phyloP scores from a whole-genome alignment of 495 filamentous ascomycete species.

The Annulohypoxylon moriforme region DNA sequence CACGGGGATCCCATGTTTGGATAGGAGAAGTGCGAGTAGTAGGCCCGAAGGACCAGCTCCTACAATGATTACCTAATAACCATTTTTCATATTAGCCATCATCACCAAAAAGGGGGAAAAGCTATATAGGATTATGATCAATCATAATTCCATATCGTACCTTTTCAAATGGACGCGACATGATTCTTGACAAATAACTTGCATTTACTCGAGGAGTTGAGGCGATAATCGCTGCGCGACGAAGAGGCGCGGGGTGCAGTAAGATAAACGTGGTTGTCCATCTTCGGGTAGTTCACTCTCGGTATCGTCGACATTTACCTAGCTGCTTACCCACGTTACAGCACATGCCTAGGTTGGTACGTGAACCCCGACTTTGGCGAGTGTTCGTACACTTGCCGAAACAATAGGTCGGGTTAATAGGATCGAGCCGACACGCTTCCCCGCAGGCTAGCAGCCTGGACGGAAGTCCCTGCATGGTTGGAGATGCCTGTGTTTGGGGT shows the following conservation, averaged over 20 bases:
- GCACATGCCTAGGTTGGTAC: not conserved
- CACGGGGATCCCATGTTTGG: conserved; percentile 64
- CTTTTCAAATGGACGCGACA: conserved; percentile 43
- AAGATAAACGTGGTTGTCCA: not conserved
- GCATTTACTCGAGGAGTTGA: not conserved
- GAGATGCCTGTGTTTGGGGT: conserved; percentile 20
- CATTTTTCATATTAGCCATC: not conserved
- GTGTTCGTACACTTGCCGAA: conserved; percentile 37
- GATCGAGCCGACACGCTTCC: conserved; percentile 40
- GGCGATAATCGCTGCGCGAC: conserved; percentile 6
- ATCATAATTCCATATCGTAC: not conserved
- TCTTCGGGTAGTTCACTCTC: conserved; percentile 7
- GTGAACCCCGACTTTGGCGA: conserved; percentile 27
- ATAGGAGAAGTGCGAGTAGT: conserved; percentile 65
- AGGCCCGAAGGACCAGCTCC: conserved; percentile 69
- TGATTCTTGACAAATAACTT: conserved; percentile 21
- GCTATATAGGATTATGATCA: not conserved
- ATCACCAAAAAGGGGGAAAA: not conserved
- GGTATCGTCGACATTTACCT: conserved; percentile 1
- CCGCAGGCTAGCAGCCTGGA: conserved; percentile 43
- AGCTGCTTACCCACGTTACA: conserved; percentile 3
- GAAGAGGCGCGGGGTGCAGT: conserved; percentile 14
- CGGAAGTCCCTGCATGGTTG: conserved; percentile 19
- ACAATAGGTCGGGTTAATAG: conserved; percentile 28
- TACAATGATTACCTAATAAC: conserved; percentile 56